Evolutionary conservation across 257 asterid genomes (phyloP).

Genomic region (Scutellaria minor): DNA sequence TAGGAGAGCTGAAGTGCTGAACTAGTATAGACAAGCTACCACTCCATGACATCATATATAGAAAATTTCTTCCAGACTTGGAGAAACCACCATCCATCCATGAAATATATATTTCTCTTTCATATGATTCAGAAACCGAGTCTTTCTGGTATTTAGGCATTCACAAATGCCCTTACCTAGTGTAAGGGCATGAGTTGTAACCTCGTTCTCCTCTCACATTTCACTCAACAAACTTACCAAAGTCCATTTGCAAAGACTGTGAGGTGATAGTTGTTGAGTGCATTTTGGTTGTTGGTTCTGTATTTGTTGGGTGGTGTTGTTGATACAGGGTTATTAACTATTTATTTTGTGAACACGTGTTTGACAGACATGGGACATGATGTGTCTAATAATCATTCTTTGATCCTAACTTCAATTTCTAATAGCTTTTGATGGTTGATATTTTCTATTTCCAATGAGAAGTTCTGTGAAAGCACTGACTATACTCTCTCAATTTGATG

Average conservation of each 20-base stretch:
- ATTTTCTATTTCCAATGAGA: neutral
- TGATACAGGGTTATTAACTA: neutral
- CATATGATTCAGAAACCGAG: slow-evolving; percentile 15
- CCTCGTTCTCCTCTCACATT: neutral
- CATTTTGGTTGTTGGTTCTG: slow-evolving; percentile 4
- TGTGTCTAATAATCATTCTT: neutral
- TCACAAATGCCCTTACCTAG: neutral
- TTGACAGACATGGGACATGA: slow-evolving; percentile 16
- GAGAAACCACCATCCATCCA: slow-evolving; percentile 6
- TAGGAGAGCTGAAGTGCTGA: slow-evolving; percentile 28
- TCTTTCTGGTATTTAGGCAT: neutral
- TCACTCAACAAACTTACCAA: neutral
- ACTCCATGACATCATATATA: neutral
- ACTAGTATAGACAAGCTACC: slow-evolving; percentile 17
- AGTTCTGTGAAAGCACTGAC: slow-evolving; percentile 20
- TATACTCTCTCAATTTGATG: slow-evolving; percentile 28
- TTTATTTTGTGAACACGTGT: slow-evolving; percentile 11
- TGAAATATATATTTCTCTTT: neutral
- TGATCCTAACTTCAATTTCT: slow-evolving; percentile 16
- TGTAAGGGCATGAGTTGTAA: slow-evolving; percentile 16
- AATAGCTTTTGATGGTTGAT: neutral
- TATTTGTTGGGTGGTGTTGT: slow-evolving; percentile 4
- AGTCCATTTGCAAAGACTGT: neutral
- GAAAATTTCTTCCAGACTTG: slow-evolving; percentile 14
- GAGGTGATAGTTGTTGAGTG: neutral